These are phyloP conservation scores for Chaetothyriales sp. DNA, from an alignment of 2,329 filamentous ascomycete species.

Conservation along the genomic window DNA sequence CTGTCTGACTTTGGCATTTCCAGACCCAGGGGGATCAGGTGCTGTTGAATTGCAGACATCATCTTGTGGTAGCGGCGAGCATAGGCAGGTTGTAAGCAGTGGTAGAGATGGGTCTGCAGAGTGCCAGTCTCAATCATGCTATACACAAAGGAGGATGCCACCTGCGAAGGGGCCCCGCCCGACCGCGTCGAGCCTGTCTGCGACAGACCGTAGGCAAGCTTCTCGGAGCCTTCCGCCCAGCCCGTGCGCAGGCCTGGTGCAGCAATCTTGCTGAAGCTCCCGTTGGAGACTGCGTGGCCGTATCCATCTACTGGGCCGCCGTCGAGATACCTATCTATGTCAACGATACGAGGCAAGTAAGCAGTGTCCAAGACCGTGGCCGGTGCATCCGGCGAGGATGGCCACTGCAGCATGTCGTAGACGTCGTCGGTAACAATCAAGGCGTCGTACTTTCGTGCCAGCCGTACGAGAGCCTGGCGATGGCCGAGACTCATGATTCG, in stretches of 20 bases:
- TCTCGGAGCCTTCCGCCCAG: conserved; percentile 64
- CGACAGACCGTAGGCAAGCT: conserved; percentile 43
- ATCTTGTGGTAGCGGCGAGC: conserved; percentile 39
- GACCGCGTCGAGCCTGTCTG: conserved; percentile 44
- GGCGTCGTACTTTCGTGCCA: conserved; percentile 66
- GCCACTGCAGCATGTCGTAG: conserved; percentile 85
- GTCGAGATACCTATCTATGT: conserved; percentile 57
- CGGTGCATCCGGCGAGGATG: conserved; percentile 19
- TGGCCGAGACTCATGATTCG: conserved; percentile 60
- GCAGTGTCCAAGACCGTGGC: conserved; percentile 26
- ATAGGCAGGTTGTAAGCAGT: conserved; percentile 42
- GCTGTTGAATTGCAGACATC: conserved; percentile 40
- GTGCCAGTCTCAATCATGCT: conserved; percentile 37
- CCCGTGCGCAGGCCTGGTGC: conserved; percentile 70
- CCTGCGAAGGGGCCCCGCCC: conserved; percentile 45
- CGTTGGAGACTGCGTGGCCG: conserved; percentile 72
- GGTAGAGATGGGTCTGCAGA: conserved; percentile 38
- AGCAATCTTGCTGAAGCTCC: conserved; percentile 75
- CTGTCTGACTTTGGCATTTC: conserved; percentile 27
- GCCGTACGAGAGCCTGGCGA: conserved; percentile 52
- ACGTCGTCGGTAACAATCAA: conserved; percentile 83
- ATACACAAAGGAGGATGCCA: conserved; percentile 42
- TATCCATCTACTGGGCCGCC: conserved; percentile 48
- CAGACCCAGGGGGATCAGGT: conserved; percentile 52
- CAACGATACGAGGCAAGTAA: conserved; percentile 55